Percentiles rank a stretch among this genome's conserved stretches.
Evolutionary conservation across 148 eudicot genomes (phyloP).

Genomic region (Fagopyrum homotropicum): DNA sequence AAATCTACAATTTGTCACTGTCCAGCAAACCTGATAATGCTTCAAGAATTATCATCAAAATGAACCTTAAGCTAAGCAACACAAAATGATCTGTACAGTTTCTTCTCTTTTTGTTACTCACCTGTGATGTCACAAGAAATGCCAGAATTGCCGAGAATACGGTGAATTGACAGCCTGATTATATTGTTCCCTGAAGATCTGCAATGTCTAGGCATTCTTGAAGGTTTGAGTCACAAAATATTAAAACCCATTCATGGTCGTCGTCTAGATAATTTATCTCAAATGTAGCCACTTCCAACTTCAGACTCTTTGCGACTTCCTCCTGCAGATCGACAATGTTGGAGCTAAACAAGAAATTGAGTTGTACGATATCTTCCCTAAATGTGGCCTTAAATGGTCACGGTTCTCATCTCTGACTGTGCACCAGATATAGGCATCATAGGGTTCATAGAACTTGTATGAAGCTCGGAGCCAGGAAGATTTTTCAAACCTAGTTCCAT

Average conservation of each 20-base stretch:
- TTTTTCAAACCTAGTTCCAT: slow-evolving; percentile 41
- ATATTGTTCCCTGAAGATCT: slow-evolving; percentile 46
- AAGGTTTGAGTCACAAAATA: slow-evolving; percentile 65
- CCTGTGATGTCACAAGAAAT: slow-evolving; percentile 66
- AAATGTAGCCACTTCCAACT: slow-evolving; percentile 64
- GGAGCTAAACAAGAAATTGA: slow-evolving; percentile 43
- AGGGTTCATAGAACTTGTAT: slow-evolving; percentile 18
- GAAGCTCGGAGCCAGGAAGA: slow-evolving; percentile 16
- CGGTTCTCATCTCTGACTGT: slow-evolving; percentile 44
- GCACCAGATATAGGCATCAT: slow-evolving; percentile 28
- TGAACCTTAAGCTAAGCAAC: not conserved
- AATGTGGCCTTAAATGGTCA: slow-evolving; percentile 69
- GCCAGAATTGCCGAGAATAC: slow-evolving; percentile 40
- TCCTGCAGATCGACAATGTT: slow-evolving; percentile 51
- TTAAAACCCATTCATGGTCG: slow-evolving; percentile 70
- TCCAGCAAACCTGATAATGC: slow-evolving; percentile 19
- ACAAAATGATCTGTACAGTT: slow-evolving; percentile 5
- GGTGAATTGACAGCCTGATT: slow-evolving; percentile 57
- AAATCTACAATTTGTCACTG: slow-evolving; percentile 23
- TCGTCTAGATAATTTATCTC: slow-evolving; percentile 83
- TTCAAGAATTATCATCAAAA: slow-evolving; percentile 5
- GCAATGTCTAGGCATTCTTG: slow-evolving; percentile 63
- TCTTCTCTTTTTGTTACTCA: slow-evolving; percentile 13
- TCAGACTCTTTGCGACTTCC: slow-evolving; percentile 70
- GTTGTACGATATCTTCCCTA: slow-evolving; percentile 74